A percentile compares a stretch with the other conserved stretches of the same genome.
Conservation (phyloP, 768 basidiomycete species). For the Panaeolus cyanescens region DNA sequence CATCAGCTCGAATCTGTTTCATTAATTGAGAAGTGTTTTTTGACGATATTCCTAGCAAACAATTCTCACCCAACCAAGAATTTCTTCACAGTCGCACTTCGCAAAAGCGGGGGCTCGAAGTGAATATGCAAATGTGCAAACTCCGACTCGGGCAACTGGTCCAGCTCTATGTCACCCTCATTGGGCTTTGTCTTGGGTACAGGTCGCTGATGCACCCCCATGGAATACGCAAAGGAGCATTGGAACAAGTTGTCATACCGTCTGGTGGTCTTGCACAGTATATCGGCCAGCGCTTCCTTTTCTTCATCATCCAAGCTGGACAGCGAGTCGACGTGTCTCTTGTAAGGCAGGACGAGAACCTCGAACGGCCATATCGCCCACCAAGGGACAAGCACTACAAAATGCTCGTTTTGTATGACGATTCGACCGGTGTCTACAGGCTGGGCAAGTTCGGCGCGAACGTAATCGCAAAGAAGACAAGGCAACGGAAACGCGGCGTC, state of each 20-base stretch:
- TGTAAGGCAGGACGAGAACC: constrained; percentile 75
- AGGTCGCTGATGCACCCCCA: constrained; percentile 92
- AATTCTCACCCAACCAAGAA: constrained; percentile 81
- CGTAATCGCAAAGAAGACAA: constrained; percentile 83
- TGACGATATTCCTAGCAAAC: neutral
- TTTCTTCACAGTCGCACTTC: constrained; percentile 83
- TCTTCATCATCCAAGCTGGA: constrained; percentile 62
- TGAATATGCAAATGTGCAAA: constrained; percentile 85
- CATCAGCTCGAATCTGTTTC: constrained; percentile 81
- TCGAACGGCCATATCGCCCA: constrained; percentile 98
- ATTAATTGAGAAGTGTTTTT: constrained; percentile 7
- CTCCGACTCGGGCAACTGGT: constrained; percentile 14
- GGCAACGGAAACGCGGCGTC: constrained; percentile 27
- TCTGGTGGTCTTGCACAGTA: constrained; percentile 64
- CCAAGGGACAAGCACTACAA: constrained; percentile 88
- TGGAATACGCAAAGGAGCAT: constrained; percentile 91
- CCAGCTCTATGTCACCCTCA: constrained; percentile 32
- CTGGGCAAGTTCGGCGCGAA: constrained; percentile 56
- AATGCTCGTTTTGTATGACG: constrained; percentile 72
- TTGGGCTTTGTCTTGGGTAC: constrained; percentile 37
- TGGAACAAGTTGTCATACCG: constrained; percentile 81
- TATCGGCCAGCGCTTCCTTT: constrained; percentile 61
- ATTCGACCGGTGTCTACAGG: constrained; percentile 54
- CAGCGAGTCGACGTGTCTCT: constrained; percentile 77
- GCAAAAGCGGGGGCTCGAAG: constrained; percentile 81